These are phyloP conservation scores for Nepenthes mirabilis DNA, from an alignment of 148 eudicot species.

Conservation along the genomic window DNA sequence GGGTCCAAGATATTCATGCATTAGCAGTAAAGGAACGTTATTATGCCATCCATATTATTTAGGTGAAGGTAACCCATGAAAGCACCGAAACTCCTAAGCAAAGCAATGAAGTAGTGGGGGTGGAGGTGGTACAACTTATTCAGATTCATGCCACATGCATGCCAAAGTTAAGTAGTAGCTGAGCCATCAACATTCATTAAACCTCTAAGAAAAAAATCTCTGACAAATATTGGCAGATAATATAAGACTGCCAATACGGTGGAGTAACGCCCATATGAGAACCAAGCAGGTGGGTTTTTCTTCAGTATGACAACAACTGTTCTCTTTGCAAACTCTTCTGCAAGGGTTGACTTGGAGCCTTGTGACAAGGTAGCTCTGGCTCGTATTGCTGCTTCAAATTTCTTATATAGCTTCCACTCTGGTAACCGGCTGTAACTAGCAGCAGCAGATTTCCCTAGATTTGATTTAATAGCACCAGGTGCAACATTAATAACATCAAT, in stretches of 20 bases:
- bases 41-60: too few relatives aligned
- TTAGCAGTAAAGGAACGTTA: too few relatives aligned
- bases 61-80: too few relatives aligned
- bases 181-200: conserved; percentile 31
- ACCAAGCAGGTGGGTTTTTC: conserved; percentile 66
- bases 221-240: conserved; percentile 51
- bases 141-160: too few relatives aligned
- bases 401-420: conserved; percentile 79
- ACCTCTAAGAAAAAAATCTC: conserved; percentile 42
- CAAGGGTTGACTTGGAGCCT: conserved; percentile 45
- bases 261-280: conserved; percentile 52
- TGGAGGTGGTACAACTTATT: too few relatives aligned
- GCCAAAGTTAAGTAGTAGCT: too few relatives aligned
- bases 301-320: conserved; percentile 51
- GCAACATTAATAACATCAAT: conserved; percentile 65
- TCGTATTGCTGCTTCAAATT: conserved; percentile 47
- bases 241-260: conserved; percentile 39
- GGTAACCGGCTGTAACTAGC: conserved; percentile 38
- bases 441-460: conserved; percentile 52
- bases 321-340: conserved; percentile 75
- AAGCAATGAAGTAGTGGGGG: too few relatives aligned
- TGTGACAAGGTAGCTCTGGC: conserved; percentile 54
- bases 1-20: too few relatives aligned
- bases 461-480: conserved; percentile 70
- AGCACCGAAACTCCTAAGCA: too few relatives aligned